Conservation (phyloP, 192 early-diverging fungal genomes). For the Diversispora epigaea region DNA sequence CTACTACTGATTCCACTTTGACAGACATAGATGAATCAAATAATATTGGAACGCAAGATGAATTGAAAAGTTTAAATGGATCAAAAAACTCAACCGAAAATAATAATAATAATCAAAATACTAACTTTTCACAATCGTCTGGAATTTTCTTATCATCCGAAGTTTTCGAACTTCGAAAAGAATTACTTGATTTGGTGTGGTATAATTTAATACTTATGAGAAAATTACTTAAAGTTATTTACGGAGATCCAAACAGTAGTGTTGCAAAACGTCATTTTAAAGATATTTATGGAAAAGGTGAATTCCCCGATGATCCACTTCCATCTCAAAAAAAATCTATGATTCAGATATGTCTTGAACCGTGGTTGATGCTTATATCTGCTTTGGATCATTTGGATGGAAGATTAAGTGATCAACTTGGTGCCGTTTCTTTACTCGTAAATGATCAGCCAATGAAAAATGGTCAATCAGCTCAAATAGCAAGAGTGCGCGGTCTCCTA, state of each 20-base stretch:
- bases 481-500: conserved; percentile 29
- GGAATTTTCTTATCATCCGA: conserved; percentile 12
- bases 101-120: neutral
- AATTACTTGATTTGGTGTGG: conserved; percentile 21
- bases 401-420: conserved; percentile 31
- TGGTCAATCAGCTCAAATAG: conserved; percentile 27
- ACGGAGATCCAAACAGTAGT: conserved; percentile 17
- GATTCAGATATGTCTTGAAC: conserved; percentile 25
- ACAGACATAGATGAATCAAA: neutral
- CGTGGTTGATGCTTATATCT: conserved; percentile 29
- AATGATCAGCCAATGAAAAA: conserved; percentile 16
- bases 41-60: neutral
- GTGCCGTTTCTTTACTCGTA: conserved; percentile 11
- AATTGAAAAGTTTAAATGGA: neutral
- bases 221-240: conserved; percentile 9
- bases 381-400: conserved; percentile 33
- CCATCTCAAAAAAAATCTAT: conserved; percentile 35
- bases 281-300: conserved; percentile 29
- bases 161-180: conserved; percentile 24
- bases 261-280: conserved; percentile 30
- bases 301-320: conserved; percentile 22
- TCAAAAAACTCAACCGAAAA: neutral
- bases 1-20: neutral
- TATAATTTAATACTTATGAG: conserved; percentile 20
- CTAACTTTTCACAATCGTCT: neutral